phyloP scores from a whole-genome alignment of 805 yeast genomes.

The Jamesozyma hellenica region DNA sequence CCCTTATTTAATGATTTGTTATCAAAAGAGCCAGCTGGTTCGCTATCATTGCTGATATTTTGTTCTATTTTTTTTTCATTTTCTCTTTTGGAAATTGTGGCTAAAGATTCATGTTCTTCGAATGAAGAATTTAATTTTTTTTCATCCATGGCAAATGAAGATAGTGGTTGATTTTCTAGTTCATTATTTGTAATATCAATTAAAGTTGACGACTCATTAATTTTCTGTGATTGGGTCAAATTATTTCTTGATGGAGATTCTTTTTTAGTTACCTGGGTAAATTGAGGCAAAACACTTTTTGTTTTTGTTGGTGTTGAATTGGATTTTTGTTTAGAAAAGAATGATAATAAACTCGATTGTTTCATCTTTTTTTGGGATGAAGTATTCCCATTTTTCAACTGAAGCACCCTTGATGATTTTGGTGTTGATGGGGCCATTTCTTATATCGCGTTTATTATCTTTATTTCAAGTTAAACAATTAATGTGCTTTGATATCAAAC shows the following conservation, averaged over 20 bases:
- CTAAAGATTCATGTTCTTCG: not conserved
- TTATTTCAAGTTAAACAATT: too few species aligned
- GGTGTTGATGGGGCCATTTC: constrained; percentile 22
- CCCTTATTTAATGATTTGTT: not conserved
- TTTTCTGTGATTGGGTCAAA: not conserved
- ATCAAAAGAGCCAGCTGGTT: constrained; percentile 1
- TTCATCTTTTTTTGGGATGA: constrained; percentile 29
- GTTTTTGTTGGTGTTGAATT: constrained; percentile 4
- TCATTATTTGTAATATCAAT: not conserved
- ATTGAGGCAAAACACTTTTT: not conserved
- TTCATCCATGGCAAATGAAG: not conserved
- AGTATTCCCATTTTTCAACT: constrained; percentile 8
- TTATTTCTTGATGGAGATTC: not conserved
- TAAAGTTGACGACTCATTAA: not conserved
- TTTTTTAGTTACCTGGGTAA: not conserved
- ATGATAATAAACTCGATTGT: constrained; percentile 30
- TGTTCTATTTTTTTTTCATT: too few species aligned
- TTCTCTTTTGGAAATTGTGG: not conserved
- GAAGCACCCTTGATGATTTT: constrained; percentile 9
- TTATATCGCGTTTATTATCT: not conserved
- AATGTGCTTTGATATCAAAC: too few species aligned
- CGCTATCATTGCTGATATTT: not conserved
- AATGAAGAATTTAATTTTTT: not conserved
- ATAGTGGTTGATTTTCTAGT: not conserved
- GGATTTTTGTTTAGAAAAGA: constrained; percentile 24